A percentile compares a stretch with the other conserved stretches of the same genome.
Conservation (phyloP, 192 early-diverging fungal genomes). For the Coemansia sp. region DNA sequence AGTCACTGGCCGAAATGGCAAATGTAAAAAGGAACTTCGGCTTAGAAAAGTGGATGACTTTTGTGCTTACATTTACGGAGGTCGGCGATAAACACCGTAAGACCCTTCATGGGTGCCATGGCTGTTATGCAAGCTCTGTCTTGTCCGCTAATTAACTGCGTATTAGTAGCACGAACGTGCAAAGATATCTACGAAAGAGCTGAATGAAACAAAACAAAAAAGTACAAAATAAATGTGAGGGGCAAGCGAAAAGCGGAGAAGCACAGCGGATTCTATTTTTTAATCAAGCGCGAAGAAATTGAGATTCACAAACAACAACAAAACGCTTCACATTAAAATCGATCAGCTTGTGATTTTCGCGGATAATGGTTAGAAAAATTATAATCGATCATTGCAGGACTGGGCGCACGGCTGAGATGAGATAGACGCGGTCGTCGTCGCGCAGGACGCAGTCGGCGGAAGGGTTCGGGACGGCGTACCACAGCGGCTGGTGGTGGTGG, state of each 20-base stretch:
- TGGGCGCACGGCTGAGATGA: slow-evolving; percentile 46
- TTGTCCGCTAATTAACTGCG: no score
- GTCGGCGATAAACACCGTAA: slow-evolving; percentile 97
- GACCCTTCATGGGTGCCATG: slow-evolving; percentile 79
- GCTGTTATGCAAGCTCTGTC: neutral
- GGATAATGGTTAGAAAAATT: neutral
- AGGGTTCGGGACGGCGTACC: slow-evolving; percentile 67
- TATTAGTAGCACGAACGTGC: neutral
- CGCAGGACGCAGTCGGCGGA: slow-evolving; percentile 51
- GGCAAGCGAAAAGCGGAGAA: neutral
- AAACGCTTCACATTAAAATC: neutral
- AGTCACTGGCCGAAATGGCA: no score
- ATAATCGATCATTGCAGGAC: slow-evolving; percentile 18
- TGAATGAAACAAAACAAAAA: slow-evolving; percentile 1
- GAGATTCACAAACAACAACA: neutral
- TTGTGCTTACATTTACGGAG: slow-evolving; percentile 89
- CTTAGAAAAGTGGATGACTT: neutral
- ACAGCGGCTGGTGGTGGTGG: slow-evolving; percentile 58
- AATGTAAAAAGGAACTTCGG: no score
- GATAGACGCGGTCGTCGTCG: slow-evolving; percentile 62
- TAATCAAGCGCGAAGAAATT: neutral
- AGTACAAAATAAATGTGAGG: neutral
- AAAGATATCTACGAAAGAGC: neutral
- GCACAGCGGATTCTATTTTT: no score
- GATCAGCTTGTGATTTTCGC: no score